phyloP scores from a whole-genome alignment of 2,329 filamentous ascomycete genomes.

The Colletotrichum sp. region DNA sequence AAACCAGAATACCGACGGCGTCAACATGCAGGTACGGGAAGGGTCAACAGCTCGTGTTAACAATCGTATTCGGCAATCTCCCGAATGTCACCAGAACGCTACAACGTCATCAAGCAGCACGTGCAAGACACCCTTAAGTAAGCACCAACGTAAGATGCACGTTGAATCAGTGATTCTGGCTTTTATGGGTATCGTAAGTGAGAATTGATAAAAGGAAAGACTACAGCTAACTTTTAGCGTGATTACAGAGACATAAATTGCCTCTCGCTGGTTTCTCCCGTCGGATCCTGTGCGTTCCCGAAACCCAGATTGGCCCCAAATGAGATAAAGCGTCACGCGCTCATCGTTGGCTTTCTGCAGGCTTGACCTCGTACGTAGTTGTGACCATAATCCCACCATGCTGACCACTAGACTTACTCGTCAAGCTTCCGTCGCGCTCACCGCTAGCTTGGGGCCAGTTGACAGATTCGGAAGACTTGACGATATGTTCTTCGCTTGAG shows the following conservation, averaged over 20 bases:
- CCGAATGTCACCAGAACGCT: not conserved
- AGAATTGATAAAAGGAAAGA: not conserved
- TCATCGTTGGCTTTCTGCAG: not conserved
- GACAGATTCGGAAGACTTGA: slow-evolving; percentile 20
- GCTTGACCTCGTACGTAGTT: slow-evolving; percentile 6
- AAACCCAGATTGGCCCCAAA: not conserved
- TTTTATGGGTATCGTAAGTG: not conserved
- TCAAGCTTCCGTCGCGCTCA: not conserved
- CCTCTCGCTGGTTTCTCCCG: not conserved
- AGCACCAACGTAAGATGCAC: not conserved
- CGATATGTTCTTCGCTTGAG: slow-evolving; percentile 35
- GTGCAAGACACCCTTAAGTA: not conserved
- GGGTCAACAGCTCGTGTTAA: not conserved
- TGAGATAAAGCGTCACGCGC: not conserved
- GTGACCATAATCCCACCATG: slow-evolving; percentile 7
- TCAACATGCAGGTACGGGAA: not conserved
- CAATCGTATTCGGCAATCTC: not conserved
- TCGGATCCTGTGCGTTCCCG: not conserved
- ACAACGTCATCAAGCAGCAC: not conserved
- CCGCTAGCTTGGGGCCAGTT: not conserved
- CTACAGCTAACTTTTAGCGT: not conserved
- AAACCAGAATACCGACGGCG: not conserved
- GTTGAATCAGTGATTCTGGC: not conserved
- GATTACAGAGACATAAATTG: not conserved
- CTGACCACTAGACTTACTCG: not conserved